Conservation (phyloP, 2,329 filamentous ascomycete genomes). For the Achaetomium macrosporum region DNA sequence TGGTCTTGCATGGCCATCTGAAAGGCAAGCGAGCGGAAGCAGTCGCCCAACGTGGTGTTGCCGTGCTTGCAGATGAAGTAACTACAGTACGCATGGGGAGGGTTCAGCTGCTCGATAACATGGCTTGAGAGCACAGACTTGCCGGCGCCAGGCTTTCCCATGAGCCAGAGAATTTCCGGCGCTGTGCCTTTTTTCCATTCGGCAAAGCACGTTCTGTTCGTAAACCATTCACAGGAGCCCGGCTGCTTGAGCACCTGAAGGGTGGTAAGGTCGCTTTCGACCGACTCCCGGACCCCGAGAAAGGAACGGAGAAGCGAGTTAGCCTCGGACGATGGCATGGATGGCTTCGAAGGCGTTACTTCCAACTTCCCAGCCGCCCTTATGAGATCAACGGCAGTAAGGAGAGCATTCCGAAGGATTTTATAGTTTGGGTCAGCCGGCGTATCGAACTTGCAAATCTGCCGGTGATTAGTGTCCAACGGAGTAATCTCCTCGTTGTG, state of each 20-base stretch:
- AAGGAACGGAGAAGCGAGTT: constrained; percentile 18
- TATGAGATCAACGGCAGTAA: constrained; percentile 27
- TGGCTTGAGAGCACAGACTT: constrained; percentile 33
- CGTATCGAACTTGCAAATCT: constrained; percentile 33
- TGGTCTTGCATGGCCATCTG: constrained; percentile 29
- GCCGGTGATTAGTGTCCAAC: constrained; percentile 33
- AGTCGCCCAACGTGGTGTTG: constrained; percentile 22
- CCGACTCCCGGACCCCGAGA: constrained; percentile 20
- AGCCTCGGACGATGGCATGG: background rate
- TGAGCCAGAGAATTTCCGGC: constrained; percentile 28
- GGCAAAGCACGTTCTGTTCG: constrained; percentile 19
- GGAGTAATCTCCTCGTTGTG: constrained; percentile 26
- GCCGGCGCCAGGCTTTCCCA: constrained; percentile 30
- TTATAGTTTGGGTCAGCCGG: constrained; percentile 30
- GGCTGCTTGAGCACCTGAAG: constrained; percentile 26
- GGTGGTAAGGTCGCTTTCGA: constrained; percentile 24
- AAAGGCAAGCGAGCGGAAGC: constrained; percentile 26
- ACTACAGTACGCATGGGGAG: constrained; percentile 20
- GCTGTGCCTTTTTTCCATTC: constrained; percentile 21
- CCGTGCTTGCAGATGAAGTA: constrained; percentile 29
- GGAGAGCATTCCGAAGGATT: constrained; percentile 29
- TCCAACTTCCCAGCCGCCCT: background rate
- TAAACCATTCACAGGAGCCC: constrained; percentile 31
- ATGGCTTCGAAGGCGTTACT: background rate
- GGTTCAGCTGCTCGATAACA: constrained; percentile 27